Evolutionary conservation across 208 protist species (phyloP), one percentile per base, ranked within the genome.

Genomic region (Borovskyia barvae): DNA sequence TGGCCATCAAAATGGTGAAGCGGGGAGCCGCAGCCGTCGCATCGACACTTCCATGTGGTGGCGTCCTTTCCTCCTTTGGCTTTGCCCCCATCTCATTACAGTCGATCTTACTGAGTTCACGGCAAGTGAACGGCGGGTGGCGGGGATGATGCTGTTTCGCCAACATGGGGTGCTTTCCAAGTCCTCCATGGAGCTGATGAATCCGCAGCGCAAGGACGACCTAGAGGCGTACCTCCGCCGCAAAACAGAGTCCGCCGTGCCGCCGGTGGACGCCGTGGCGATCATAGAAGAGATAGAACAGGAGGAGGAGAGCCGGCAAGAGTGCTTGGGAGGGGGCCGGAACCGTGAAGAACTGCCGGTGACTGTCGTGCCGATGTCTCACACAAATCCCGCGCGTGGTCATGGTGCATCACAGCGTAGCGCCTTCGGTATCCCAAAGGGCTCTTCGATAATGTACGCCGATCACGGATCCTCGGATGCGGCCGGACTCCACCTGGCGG

Each of bases 41-140:
- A 6, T 60, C n/a, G 60, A 56, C 25, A 26, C 5, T 32, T 32
- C 55, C 22, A 63, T 66, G 37, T 85, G 75, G 75, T 88, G 81
- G 77, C 76, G 85, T 5, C 67, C 85, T 3, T 82, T 80, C 57
- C 25, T 87, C 40, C 73, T 95, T 8, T 92, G 76, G 57, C 74
- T 95, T 20, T 46, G 75, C 29, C 88, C 88, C 9, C 56, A 79
- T 14, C 68, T 91, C 7, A 35, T 54, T 6, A 78, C 65, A 1
- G 43, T 88, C 37, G 88, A 95, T 54, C 58, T 67, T 24, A 53
- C 59, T 3, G 59, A 75, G 24, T 57, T 90, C 25, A 80, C 72
- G 0, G 3, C 19, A 4, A 65, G 66, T 11, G 85, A 95, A 66
- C 71, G 71, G 20, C 61, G 73, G 12, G 65, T 65, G 19, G 78